Conservation (phyloP, 1,284 basidiomycete genomes). For the Hymenochaete sp. region DNA sequence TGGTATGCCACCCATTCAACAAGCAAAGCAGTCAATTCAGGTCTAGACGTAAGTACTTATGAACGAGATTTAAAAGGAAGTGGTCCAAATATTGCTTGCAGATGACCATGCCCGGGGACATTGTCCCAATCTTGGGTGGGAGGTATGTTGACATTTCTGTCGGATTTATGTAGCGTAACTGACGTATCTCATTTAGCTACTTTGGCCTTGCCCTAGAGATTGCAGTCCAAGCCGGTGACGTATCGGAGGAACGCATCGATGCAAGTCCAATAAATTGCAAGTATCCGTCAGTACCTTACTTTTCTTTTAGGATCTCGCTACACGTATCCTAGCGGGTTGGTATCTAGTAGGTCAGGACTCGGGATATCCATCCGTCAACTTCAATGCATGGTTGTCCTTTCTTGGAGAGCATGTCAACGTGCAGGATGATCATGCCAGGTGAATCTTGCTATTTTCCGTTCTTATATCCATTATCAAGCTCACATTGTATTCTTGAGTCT, state of each 20-base stretch:
- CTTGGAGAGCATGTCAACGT: slow-evolving; percentile 46
- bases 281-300: neutral
- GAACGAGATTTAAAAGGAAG: neutral
- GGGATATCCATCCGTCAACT: slow-evolving; percentile 46
- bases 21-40: slow-evolving; percentile 30
- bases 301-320: slow-evolving; percentile 46
- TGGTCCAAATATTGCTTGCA: slow-evolving; percentile 10
- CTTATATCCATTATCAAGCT: neutral
- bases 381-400: slow-evolving; percentile 44
- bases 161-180: neutral
- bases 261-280: slow-evolving; percentile 7
- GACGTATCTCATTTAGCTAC: slow-evolving; percentile 25
- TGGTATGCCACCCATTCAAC: slow-evolving; percentile 36
- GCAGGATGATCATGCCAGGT: slow-evolving; percentile 44
- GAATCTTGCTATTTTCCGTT: slow-evolving; percentile 3
- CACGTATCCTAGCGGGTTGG: slow-evolving; percentile 53
- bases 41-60: slow-evolving; percentile 34
- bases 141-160: neutral
- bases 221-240: slow-evolving; percentile 35
- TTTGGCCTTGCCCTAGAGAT: slow-evolving; percentile 43
- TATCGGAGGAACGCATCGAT: slow-evolving; percentile 41
- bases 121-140: slow-evolving; percentile 24
- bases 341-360: slow-evolving; percentile 30
- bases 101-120: slow-evolving; percentile 63
- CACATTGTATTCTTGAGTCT: slow-evolving; percentile 27